Percentiles rank a stretch among this genome's conserved stretches.
These are phyloP conservation scores for Lasiodiplodia hormozganensis DNA, from an alignment of 2,329 filamentous ascomycete species.

Conservation along the genomic window DNA sequence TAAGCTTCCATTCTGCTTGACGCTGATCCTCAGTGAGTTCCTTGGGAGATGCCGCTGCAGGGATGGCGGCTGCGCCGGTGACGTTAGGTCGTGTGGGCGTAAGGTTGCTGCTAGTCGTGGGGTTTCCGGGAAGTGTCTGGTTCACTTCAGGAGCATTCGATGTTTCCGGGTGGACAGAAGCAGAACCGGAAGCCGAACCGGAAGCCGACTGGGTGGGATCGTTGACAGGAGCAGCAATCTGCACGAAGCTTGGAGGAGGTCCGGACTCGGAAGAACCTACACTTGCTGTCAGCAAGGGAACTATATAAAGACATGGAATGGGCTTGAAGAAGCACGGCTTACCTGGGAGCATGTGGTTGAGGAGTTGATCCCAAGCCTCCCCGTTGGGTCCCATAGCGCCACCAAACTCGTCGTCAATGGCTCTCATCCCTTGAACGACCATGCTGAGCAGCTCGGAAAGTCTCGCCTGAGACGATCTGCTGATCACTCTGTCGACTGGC, in stretches of 20 bases:
- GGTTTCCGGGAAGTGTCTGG: background rate
- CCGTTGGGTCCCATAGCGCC: conserved; percentile 2
- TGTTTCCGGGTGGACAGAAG: background rate
- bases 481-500: background rate
- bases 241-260: background rate
- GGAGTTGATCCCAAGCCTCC: background rate
- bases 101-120: background rate
- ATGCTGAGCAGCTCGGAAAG: conserved; percentile 9
- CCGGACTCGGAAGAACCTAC: background rate
- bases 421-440: background rate
- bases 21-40: background rate
- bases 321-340: background rate
- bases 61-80: background rate
- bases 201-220: background rate
- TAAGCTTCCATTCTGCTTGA: background rate
- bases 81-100: background rate
- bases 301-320: background rate
- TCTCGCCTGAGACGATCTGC: background rate
- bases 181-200: background rate
- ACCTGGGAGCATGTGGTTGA: background rate
- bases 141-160: background rate
- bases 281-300: background rate
- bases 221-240: background rate
- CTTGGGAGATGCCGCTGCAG: background rate
- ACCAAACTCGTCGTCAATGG: conserved; percentile 2